Evolutionary conservation across 2,329 filamentous ascomycete genomes (phyloP).

Genomic region (Chrysoporthe deuterocubensis): DNA sequence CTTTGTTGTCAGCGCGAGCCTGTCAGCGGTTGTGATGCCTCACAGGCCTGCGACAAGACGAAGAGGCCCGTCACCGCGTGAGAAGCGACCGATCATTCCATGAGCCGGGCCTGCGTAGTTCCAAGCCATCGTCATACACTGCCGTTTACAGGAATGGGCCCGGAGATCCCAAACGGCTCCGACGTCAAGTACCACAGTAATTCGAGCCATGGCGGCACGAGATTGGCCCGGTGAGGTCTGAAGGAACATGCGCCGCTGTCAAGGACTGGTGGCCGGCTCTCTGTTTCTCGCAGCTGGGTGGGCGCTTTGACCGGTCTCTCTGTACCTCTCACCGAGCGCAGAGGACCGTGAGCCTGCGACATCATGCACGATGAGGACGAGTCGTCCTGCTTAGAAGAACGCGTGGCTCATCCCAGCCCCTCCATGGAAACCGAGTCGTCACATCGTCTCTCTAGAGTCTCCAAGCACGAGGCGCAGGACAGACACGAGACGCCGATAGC

Average conservation of each 20-base stretch:
- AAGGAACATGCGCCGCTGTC: neutral
- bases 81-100: neutral
- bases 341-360: slow-evolving; percentile 14
- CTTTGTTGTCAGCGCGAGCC: neutral
- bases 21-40: neutral
- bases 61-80: neutral
- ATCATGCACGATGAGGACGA: slow-evolving; percentile 4
- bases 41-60: neutral
- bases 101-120: neutral
- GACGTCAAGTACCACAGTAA: neutral
- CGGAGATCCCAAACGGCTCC: neutral
- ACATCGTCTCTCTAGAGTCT: neutral
- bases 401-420: slow-evolving; percentile 6
- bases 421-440: slow-evolving; percentile 5
- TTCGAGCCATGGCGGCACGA: neutral
- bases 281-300: slow-evolving; percentile 2
- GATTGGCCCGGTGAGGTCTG: slow-evolving; percentile 3
- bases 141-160: neutral
- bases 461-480: neutral
- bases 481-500: neutral
- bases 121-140: neutral
- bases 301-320: slow-evolving; percentile 3
- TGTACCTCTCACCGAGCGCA: neutral
- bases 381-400: neutral
- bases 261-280: slow-evolving; percentile 2